A percentile compares a stretch with the other conserved stretches of the same genome.
phyloP scores from a whole-genome alignment of 495 filamentous ascomycete genomes.

The Aeminium ludgeri region DNA sequence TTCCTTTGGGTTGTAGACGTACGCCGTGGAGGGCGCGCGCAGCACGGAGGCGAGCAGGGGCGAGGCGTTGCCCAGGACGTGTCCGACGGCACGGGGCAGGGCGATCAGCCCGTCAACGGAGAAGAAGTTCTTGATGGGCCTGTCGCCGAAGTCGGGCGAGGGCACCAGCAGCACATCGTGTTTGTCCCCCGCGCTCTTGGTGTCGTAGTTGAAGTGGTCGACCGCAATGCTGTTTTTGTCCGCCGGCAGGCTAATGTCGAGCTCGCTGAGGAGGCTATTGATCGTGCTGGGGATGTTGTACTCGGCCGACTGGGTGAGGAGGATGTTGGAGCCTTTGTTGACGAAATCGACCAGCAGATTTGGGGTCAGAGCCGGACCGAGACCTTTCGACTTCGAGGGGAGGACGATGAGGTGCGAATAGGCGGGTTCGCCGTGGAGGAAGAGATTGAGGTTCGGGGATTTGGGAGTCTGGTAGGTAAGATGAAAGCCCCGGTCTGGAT shows the following conservation, averaged over 20 bases:
- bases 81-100: constrained; percentile 62
- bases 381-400: constrained; percentile 74
- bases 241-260: constrained; percentile 77
- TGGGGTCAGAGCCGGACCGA: constrained; percentile 75
- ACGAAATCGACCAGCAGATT: constrained; percentile 79
- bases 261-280: constrained; percentile 70
- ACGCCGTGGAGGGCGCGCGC: constrained; percentile 63
- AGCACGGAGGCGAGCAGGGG: constrained; percentile 66
- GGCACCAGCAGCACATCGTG: constrained; percentile 79
- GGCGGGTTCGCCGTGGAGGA: constrained; percentile 67
- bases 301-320: constrained; percentile 68
- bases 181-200: constrained; percentile 51
- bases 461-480: constrained; percentile 73
- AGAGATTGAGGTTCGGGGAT: constrained; percentile 62
- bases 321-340: constrained; percentile 79
- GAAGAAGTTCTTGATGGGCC: constrained; percentile 68
- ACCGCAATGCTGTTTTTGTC: constrained; percentile 71
- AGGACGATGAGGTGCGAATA: constrained; percentile 86
- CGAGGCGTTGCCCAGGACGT: constrained; percentile 58
- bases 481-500: constrained; percentile 62
- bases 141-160: constrained; percentile 38
- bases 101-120: constrained; percentile 53
- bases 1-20: constrained; percentile 89
- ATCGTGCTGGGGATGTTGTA: constrained; percentile 57
- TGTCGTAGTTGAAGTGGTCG: constrained; percentile 92